phyloP scores from a whole-genome alignment of 257 asterid genomes.

The Ilex asprella region DNA sequence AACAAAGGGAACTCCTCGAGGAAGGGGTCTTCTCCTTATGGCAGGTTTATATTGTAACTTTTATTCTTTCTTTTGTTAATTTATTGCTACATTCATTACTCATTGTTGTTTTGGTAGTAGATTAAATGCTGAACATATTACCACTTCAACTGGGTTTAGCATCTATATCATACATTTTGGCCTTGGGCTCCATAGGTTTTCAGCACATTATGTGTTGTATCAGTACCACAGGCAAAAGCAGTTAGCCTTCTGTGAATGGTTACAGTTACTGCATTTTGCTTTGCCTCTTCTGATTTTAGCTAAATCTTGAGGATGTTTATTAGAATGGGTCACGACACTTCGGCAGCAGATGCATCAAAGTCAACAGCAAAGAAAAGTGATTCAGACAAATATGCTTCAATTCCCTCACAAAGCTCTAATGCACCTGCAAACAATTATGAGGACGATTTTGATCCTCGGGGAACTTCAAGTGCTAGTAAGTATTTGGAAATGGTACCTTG shows the following conservation, averaged over 20 bases:
- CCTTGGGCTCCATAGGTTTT: no score
- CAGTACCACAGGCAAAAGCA: no score
- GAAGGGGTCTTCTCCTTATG: constrained; percentile 52
- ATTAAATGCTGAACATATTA: no score
- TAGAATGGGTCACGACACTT: constrained; percentile 55
- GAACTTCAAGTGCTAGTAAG: constrained; percentile 76
- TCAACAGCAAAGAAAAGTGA: constrained; percentile 26
- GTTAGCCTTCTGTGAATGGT: no score
- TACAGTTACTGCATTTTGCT: not conserved
- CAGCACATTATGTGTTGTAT: no score
- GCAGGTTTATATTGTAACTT: constrained; percentile 44
- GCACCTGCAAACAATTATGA: constrained; percentile 40
- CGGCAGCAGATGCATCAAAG: constrained; percentile 36
- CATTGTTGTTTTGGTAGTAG: no score
- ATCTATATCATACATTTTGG: no score
- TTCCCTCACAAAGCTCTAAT: constrained; percentile 37
- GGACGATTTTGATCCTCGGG: constrained; percentile 96
- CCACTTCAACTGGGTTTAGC: no score
- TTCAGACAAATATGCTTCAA: constrained; percentile 38
- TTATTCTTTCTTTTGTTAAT: not conserved
- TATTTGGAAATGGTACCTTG: constrained; percentile 3
- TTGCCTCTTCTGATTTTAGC: constrained; percentile 14
- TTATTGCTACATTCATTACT: no score
- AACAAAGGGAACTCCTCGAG: constrained; percentile 24
- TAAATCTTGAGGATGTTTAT: constrained; percentile 15